Conservation (phyloP, 2,329 filamentous ascomycete genomes). For the Volutella citrinella region DNA sequence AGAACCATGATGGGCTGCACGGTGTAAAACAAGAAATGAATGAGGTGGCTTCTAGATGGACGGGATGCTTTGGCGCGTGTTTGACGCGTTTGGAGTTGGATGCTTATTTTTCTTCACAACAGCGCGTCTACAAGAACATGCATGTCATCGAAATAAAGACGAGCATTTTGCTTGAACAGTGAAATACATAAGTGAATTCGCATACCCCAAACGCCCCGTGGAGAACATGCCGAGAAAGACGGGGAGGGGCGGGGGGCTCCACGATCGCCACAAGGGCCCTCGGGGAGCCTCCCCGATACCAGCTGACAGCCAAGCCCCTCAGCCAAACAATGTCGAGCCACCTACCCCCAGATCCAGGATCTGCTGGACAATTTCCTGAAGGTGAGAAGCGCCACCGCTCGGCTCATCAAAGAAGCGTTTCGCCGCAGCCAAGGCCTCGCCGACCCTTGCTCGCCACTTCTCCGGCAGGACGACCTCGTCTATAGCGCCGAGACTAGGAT, state of each 20-base stretch:
- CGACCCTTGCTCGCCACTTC: neutral
- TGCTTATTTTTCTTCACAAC: no score
- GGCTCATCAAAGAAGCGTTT: neutral
- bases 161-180: no score
- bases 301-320: neutral
- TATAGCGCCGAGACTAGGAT: neutral
- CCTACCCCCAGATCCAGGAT: no score
- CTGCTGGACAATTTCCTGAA: neutral
- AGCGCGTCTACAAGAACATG: no score
- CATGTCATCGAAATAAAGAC: no score
- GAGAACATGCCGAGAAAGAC: no score
- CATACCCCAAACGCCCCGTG: no score
- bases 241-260: no score
- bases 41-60: no score
- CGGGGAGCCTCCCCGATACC: neutral
- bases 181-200: no score
- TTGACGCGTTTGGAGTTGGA: no score
- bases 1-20: neutral
- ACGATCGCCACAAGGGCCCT: neutral
- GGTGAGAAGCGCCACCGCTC: neutral
- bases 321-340: neutral
- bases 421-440: neutral
- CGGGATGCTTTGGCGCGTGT: no score
- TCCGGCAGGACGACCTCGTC: neutral
- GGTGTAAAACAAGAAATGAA: neutral